Evolutionary conservation across 179 eudicot species (phyloP).

Genomic region (Heliamphora ciliata): DNA sequence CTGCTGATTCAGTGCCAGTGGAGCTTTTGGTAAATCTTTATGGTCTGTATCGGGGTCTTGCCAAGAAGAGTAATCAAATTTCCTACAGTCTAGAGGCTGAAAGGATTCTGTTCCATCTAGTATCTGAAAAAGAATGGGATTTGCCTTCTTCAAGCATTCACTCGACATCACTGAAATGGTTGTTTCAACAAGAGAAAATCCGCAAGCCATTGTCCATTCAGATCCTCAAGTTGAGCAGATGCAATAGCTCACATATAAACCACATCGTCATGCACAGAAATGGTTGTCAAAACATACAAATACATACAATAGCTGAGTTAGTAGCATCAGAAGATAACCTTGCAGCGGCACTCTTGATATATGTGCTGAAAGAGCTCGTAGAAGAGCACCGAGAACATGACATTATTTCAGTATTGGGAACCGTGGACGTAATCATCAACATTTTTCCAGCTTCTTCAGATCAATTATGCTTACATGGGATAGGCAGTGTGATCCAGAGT

Average conservation of each 20-base stretch:
- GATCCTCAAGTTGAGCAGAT: constrained; percentile 60
- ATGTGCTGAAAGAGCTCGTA: constrained; percentile 41
- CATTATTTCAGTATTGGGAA: constrained; percentile 40
- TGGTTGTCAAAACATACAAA: constrained; percentile 26
- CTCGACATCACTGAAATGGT: constrained; percentile 64
- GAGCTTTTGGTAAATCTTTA: constrained; percentile 58
- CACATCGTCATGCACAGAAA: constrained; percentile 24
- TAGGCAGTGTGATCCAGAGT: constrained; percentile 46
- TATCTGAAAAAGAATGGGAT: constrained; percentile 67
- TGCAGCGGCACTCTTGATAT: constrained; percentile 50
- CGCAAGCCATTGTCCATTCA: constrained; percentile 48
- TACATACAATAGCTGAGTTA: constrained; percentile 45
- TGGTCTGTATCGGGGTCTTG: constrained; percentile 62
- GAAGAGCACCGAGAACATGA: constrained; percentile 45
- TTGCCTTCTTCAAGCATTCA: constrained; percentile 49
- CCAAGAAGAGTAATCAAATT: constrained; percentile 59
- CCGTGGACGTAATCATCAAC: constrained; percentile 34
- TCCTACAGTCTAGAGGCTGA: constrained; percentile 83
- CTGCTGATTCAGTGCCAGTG: constrained; percentile 28
- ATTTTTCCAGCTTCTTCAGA: constrained; percentile 68
- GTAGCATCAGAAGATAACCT: constrained; percentile 55
- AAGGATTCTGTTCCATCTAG: constrained; percentile 50
- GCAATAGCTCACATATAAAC: constrained; percentile 23
- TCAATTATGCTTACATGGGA: constrained; percentile 68
- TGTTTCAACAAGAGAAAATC: constrained; percentile 83